Base-by-base conservation (phyloP, 768 basidiomycete genomes). In the Suillus sp. region DNA sequence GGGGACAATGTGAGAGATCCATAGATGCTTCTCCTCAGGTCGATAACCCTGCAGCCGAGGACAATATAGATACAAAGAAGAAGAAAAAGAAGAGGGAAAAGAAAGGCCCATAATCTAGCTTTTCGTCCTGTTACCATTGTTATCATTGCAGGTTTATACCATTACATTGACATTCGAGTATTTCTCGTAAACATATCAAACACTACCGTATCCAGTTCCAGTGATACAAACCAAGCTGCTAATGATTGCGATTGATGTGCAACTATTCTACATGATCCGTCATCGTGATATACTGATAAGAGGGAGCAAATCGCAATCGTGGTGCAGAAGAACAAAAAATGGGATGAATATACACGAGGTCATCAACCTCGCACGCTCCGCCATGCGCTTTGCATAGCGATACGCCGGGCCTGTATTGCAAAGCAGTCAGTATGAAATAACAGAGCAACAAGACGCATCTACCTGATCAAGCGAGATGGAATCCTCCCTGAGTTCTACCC, bases 381-480 rank as follows among this genome's bases (percentile, higher is more conserved):
- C 92, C 93, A 95, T 48, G 92, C 93, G 66, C 93, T 94, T 74
- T 94, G 93, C 86, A 95, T 84, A 20, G 92, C 87, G 67, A 95
- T 95, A 53, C 92, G 87, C 66, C 87, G 84, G 5, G 92, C 92
- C 90, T 93, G 64, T 34, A 43, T 62, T 42, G 60, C 40, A 64
- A 54, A 14, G 32, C 47, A 60, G 53, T 64, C 35, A 25, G 30
- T 4, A 57, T 67, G 43, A 64, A 63, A 34, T 34, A 27, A 38
- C 25, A 60, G 40, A 13, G 47, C 55, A 11, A 13, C 40, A 30
- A 22, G 54, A 62, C 40, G 22, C 37, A 74, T 82, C 32, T 68
- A 94, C 95, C 85, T 98, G 96, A 67, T 99, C 96, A 64, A 97
- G 81, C 14, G 92, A 90, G 74, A 99, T 98, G 35, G 89, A 87